Percentiles rank a stretch among this genome's conserved stretches.
Evolutionary conservation across 2,329 filamentous ascomycete species (phyloP).

Genomic region (Pyricularia pennisetigena): DNA sequence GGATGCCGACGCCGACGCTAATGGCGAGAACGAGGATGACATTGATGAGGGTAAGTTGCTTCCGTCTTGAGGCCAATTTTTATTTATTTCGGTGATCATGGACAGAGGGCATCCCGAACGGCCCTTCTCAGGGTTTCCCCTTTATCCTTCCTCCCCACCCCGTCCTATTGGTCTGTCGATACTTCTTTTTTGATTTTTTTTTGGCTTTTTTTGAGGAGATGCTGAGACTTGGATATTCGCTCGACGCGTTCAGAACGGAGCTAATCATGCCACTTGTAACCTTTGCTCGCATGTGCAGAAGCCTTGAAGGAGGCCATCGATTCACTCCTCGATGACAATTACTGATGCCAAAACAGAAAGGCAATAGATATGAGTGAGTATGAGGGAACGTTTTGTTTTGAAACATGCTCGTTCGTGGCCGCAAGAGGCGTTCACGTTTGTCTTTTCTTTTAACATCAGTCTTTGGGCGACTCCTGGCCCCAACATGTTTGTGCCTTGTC

Average conservation of each 20-base stretch:
- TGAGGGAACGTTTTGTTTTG: not conserved
- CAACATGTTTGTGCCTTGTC: not conserved
- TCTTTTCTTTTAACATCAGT: not conserved
- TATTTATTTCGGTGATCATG: not conserved
- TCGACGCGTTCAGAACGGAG: not conserved
- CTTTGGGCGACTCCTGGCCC: not conserved
- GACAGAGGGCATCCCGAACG: not conserved
- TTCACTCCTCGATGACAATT: not conserved
- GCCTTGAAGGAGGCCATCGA: not conserved
- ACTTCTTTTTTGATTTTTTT: not conserved
- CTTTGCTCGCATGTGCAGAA: not conserved
- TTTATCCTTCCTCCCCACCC: not conserved
- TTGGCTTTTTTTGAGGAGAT: not conserved
- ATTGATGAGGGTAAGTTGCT: constrained; percentile 4
- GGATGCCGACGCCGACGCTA: constrained; percentile 2
- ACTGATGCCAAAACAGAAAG: not conserved
- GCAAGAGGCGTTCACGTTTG: not conserved
- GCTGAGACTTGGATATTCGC: not conserved
- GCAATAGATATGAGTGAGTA: not conserved
- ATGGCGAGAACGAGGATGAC: constrained; percentile 3
- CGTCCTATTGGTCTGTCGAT: not conserved
- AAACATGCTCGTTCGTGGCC: not conserved
- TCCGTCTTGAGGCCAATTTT: not conserved
- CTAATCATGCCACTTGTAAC: constrained; percentile 1
- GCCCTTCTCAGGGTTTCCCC: not conserved